Evolutionary conservation across 169 alveolate genomes (phyloP), one percentile per base, ranked within the genome.

Genomic region (Plasmodium coatneyi): DNA sequence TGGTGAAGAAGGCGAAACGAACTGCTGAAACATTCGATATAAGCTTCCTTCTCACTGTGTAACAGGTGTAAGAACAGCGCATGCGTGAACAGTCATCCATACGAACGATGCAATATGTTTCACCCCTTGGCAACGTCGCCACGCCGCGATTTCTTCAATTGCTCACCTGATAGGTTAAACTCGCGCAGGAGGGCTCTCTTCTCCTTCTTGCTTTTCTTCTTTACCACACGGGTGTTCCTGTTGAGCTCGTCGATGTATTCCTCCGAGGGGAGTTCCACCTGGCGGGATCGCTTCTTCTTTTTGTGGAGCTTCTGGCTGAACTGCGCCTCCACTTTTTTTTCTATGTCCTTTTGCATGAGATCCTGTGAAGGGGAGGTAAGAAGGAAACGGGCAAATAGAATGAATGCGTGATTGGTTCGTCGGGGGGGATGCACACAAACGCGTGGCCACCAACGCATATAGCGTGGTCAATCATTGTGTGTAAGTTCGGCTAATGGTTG

Each of bases 311-410:
- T 71, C 16, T 80, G 72, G n/a, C 74, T 66, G 36, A 80, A 36
- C 56, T 91, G 80, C 12, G 30, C 92, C 34, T 81, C 70, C 5
- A 80, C 86, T 56, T 87, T 72, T 66, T 56, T 36, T 41, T 91
- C 95, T 9, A 91, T 81, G 52, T 81, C 86, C 36, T 32, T 91
- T 71, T 71, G 86, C 92, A 91, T 80, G 32, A 91, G 76, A n/a
- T 80, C 95, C 95, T 91, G 46, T 3, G 30, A 70, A 22, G 71
- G 56, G 43, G 34, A n/a, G 16, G 46, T 16, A 43, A 56, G 19
- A 60, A 22, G 22, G 36, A 14, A 12, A 32, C 0, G n/a, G 14
- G 52, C 1, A 14, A 39, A 3, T 32, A 34, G 16, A 30, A 34
- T 28, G 43, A 10, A 43, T 41, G 80, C n/a, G 3, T 7, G 46